A percentile compares a stretch with the other conserved stretches of the same genome.
Evolutionary conservation across 2,329 filamentous ascomycete genomes (phyloP).

Genomic region (Exophiala calicioides): DNA sequence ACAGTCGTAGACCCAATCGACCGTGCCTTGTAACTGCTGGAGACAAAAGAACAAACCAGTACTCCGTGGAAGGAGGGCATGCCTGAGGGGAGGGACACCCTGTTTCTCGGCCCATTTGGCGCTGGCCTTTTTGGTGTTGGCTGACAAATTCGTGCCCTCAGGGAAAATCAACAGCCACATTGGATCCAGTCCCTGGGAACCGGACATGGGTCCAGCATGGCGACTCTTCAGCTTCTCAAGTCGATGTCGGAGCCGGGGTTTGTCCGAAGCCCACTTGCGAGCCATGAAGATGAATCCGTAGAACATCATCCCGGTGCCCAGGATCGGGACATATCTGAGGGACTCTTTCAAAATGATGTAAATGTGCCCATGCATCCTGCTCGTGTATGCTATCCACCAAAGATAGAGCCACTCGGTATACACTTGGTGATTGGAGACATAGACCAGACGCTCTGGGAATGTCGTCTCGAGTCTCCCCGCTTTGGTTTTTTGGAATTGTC

Average conservation of each 20-base stretch:
- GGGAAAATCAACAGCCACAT: constrained; percentile 70
- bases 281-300: constrained; percentile 68
- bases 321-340: constrained; percentile 62
- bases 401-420: constrained; percentile 71
- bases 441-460: constrained; percentile 62
- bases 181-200: constrained; percentile 53
- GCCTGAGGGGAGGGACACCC: constrained; percentile 58
- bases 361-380: constrained; percentile 64
- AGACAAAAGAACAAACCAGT: constrained; percentile 64
- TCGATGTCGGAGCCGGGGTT: constrained; percentile 59
- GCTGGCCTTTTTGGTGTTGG: constrained; percentile 57
- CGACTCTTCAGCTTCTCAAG: constrained; percentile 57
- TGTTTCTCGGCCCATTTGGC: constrained; percentile 60
- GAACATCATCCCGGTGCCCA: constrained; percentile 65
- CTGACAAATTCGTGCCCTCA: constrained; percentile 64
- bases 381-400: constrained; percentile 68
- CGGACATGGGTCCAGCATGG: constrained; percentile 51
- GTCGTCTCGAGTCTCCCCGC: constrained; percentile 60
- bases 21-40: constrained; percentile 58
- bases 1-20: constrained; percentile 71
- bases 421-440: constrained; percentile 67
- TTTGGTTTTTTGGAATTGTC: constrained; percentile 57
- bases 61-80: constrained; percentile 61
- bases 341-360: constrained; percentile 69
- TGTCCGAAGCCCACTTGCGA: constrained; percentile 63